Evolutionary conservation across 2,329 filamentous ascomycete species (phyloP).

Genomic region (Calonectria henricotiae): DNA sequence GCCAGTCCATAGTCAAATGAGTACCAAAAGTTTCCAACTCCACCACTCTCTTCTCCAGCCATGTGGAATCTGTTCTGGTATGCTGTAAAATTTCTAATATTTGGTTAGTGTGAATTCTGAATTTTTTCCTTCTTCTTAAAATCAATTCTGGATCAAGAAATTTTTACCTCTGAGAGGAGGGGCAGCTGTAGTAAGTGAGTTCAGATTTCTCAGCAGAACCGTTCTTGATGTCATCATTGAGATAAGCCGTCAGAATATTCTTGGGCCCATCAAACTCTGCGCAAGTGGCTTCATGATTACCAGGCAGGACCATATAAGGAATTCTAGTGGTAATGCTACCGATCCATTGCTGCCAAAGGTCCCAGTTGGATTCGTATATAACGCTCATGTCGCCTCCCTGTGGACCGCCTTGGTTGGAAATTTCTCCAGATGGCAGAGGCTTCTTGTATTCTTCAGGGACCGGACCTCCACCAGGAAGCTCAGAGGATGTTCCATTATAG

Average conservation of each 20-base stretch:
- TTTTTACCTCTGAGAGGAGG: slow-evolving; percentile 62
- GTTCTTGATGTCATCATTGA: slow-evolving; percentile 64
- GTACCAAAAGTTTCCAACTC: slow-evolving; percentile 70
- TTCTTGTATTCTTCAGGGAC: slow-evolving; percentile 60
- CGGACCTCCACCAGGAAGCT: slow-evolving; percentile 57
- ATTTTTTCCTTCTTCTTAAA: not conserved
- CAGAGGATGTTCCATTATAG: slow-evolving; percentile 66
- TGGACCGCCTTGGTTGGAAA: slow-evolving; percentile 64
- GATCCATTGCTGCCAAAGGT: slow-evolving; percentile 69
- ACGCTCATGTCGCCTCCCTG: slow-evolving; percentile 66
- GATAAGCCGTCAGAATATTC: slow-evolving; percentile 64
- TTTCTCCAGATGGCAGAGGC: slow-evolving; percentile 64
- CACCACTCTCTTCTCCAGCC: slow-evolving; percentile 65
- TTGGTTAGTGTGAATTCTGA: not conserved
- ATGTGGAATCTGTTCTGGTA: slow-evolving; percentile 69
- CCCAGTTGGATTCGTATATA: slow-evolving; percentile 68
- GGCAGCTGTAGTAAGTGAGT: slow-evolving; percentile 69
- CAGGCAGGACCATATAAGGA: slow-evolving; percentile 67
- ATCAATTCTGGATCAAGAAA: not conserved
- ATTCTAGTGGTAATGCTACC: slow-evolving; percentile 61
- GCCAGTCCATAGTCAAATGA: slow-evolving; percentile 71
- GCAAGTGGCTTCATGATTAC: slow-evolving; percentile 68
- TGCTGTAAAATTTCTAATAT: slow-evolving; percentile 63
- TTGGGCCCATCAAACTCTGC: slow-evolving; percentile 65
- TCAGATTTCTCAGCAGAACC: slow-evolving; percentile 57